Base-by-base conservation (phyloP, 2,329 filamentous ascomycete genomes). In the Monilinia laxa region DNA sequence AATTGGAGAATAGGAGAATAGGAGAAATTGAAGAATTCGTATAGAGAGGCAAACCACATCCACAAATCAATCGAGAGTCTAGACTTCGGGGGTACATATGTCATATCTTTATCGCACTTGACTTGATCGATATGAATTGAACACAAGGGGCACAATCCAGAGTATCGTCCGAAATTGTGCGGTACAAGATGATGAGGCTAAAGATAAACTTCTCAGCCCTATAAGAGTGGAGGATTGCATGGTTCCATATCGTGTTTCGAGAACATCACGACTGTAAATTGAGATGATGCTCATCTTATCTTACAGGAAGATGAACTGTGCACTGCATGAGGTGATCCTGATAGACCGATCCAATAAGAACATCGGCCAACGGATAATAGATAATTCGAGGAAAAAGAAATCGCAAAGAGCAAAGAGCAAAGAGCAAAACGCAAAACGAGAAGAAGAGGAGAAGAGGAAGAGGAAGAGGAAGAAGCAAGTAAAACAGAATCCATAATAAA, bases 131-230 rank as follows among this genome's bases (percentile, higher is more conserved):
- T 25, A 20, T 25, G 45, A n/a, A 62, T 20, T 14, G 45, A 20
- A 52, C 58, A 20, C 45, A 28, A n/a, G 49, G 49, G 16, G 18
- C 49, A 52, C 49, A 16, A 52, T 52, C 4, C 10, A 31, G 25
- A 14, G 28, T 28, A 35, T 38, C 10, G 49, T 16, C 45, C n/a
- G n/a, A 51, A 20, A 35, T 7, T 31, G n/a, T 14, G 25, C 31
- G 25, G 45, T 38, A 23, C 28, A 23, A 38, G 25, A 49, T 14
- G 25, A 49, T 12, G 47, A 40, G 31, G 51, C 58, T 25, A 51
- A 25, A 62, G 58, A 62, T 40, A 62, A 38, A 60, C 58, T 62
- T 62, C 58, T 62, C 58, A 62, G 58, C 58, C 58, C 58, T 62
- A 62, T 40, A 18, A 14, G 57, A 35, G 20, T 23, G 12, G 42